Conservation (phyloP, 2,329 filamentous ascomycete genomes). For the Aspergillus fischeri region DNA sequence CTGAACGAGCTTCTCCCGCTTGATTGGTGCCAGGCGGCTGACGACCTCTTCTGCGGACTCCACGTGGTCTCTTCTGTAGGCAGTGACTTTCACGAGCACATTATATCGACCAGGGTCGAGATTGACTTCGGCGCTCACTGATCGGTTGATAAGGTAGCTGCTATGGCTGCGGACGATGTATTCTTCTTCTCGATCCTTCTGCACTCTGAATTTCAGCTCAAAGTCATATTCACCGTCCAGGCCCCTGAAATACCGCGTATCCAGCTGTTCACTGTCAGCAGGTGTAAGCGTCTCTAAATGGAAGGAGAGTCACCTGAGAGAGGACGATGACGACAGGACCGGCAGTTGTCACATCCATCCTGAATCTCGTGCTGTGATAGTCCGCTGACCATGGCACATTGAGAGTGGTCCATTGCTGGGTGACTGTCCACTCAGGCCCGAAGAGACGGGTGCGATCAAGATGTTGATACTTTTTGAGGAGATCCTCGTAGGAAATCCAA, state of each 20-base stretch:
- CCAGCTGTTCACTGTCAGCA: conserved; percentile 39
- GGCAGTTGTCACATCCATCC: conserved; percentile 48
- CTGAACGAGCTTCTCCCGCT: conserved; percentile 65
- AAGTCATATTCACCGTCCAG: conserved; percentile 56
- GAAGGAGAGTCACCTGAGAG: conserved; percentile 41
- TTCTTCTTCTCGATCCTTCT: conserved; percentile 57
- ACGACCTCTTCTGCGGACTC: conserved; percentile 64
- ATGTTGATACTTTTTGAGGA: conserved; percentile 55
- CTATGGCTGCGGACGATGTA: conserved; percentile 56
- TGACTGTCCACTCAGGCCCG: conserved; percentile 56
- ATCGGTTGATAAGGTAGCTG: conserved; percentile 63
- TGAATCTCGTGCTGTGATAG: conserved; percentile 59
- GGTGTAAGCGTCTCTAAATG: neutral
- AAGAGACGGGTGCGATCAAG: conserved; percentile 60
- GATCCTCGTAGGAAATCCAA: conserved; percentile 58
- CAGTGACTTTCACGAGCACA: conserved; percentile 70
- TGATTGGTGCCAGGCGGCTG: conserved; percentile 56
- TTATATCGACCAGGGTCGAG: conserved; percentile 72
- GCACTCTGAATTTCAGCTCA: conserved; percentile 55
- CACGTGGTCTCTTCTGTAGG: conserved; percentile 51
- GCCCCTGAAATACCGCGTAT: conserved; percentile 58
- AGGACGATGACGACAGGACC: conserved; percentile 57
- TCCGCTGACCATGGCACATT: conserved; percentile 59
- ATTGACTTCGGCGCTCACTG: conserved; percentile 71
- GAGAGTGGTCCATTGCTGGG: conserved; percentile 58